Evolutionary conservation across 768 basidiomycete species (phyloP), one percentile per base, ranked within the genome.

Genomic region (Boletales sp.): DNA sequence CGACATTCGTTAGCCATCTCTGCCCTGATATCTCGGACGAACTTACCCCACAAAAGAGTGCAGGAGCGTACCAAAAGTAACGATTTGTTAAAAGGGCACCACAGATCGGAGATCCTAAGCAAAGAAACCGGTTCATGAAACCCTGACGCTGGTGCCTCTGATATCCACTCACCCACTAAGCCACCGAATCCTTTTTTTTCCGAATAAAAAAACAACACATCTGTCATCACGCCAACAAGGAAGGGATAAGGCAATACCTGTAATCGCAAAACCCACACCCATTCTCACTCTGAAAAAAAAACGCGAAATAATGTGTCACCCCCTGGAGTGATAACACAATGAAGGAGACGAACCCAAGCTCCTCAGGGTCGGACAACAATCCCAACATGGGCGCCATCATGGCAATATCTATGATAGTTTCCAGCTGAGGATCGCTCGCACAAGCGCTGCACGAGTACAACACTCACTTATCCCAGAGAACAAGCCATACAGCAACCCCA

Each of bases 31-130:
- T 33, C 18, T 9, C 12, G 32, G 35, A 36, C 2, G 11, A 38
- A 56, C 60, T 18, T 56, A 73, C 68, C 40, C 76, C 80, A 25
- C 76, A 69, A 57, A 82, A 84, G 10, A 81, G 35, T 2, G 75
- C 74, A 4, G 82, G 79, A 13, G 74, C 70, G 77, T 78, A 82
- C 83, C 83, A 84, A 4, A 74, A 62, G 56, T 76, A 81, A 3
- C 68, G 62, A 10, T 61, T 43, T 0, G 79, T 74, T 5, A 84
- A 67, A 17, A 84, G 68, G 3, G 80, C 77, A 2, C 83, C 83
- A 33, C 74, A 75, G 32, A 84, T 77, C 1, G 83, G 82, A 0
- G 79, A 73, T 4, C 81, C 81, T 76, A 47, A 32, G 9, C 59
- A 64, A n/a, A 65, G 41, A 8, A 66, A 48, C 1, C 60, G 21